Evolutionary conservation across 1,284 basidiomycete genomes (phyloP).

Genomic region (Cryptococcus deneoformans): DNA sequence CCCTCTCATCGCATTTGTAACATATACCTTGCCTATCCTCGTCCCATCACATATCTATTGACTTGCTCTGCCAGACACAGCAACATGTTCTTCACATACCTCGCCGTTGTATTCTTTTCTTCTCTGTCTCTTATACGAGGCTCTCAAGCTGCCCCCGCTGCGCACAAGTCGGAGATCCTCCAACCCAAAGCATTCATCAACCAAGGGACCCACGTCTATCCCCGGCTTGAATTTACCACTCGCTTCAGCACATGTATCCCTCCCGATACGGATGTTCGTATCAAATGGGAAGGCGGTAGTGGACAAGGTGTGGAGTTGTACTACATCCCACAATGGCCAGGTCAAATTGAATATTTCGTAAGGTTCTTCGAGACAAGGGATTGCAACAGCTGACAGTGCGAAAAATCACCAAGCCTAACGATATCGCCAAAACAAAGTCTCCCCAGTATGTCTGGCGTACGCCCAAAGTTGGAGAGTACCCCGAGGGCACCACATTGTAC

Average conservation of each 20-base stretch:
- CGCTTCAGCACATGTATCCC: slow-evolving; percentile 12
- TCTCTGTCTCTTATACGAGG: too few species aligned
- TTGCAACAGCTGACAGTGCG: neutral
- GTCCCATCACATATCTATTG: too few species aligned
- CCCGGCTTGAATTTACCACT: slow-evolving; percentile 10
- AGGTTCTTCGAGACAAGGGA: slow-evolving; percentile 3
- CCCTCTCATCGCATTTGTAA: too few species aligned
- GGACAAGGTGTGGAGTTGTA: slow-evolving; percentile 30
- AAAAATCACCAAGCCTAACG: neutral
- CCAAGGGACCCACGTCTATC: slow-evolving; percentile 5
- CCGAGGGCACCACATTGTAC: slow-evolving; percentile 29
- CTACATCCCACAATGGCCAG: slow-evolving; percentile 34
- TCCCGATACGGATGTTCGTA: slow-evolving; percentile 14
- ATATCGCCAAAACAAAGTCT: slow-evolving; percentile 20
- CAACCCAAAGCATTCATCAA: slow-evolving; percentile 3
- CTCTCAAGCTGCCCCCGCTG: neutral
- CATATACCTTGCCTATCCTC: too few species aligned
- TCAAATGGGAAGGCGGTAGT: slow-evolving; percentile 30
- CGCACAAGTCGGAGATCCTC: slow-evolving; percentile 6
- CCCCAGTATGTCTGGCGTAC: slow-evolving; percentile 20
- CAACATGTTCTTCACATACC: too few species aligned
- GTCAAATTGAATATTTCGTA: slow-evolving; percentile 24
- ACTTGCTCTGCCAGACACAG: too few species aligned
- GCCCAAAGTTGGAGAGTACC: slow-evolving; percentile 17
- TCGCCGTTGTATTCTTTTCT: too few species aligned